Evolutionary conservation across 768 basidiomycete species (phyloP).

Genomic region (Suillus placidus): DNA sequence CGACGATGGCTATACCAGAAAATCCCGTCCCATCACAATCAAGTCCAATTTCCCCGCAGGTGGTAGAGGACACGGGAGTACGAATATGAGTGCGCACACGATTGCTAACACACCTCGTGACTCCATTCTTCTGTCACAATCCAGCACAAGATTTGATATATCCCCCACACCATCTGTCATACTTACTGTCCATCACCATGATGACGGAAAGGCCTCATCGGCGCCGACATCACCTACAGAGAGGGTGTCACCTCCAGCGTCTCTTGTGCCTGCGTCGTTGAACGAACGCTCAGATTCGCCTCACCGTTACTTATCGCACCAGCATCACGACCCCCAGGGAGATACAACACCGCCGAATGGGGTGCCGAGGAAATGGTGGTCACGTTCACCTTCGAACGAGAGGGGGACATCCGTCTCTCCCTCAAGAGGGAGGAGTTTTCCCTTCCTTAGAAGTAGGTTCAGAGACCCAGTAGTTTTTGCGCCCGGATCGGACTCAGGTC

Average conservation of each 20-base stretch:
- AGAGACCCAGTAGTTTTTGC: neutral
- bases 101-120: neutral
- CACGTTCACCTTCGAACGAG: neutral
- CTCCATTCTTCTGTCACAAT: neutral
- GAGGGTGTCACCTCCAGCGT: neutral
- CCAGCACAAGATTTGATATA: neutral
- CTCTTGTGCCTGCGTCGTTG: neutral
- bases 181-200: neutral
- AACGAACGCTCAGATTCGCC: too few relatives aligned
- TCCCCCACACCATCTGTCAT: slow-evolving; percentile 5
- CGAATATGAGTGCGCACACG: neutral
- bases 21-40: too few relatives aligned
- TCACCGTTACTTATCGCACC: neutral
- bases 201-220: neutral
- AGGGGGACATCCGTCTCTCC: neutral
- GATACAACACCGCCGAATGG: neutral
- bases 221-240: neutral
- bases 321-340: neutral
- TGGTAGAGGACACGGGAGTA: neutral
- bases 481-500: neutral
- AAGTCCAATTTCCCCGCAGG: neutral
- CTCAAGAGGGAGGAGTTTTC: neutral
- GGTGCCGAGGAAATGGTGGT: neutral
- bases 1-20: neutral
- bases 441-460: neutral